phyloP scores from a whole-genome alignment of 345 rosid genomes.

The Pugionium cornutum region DNA sequence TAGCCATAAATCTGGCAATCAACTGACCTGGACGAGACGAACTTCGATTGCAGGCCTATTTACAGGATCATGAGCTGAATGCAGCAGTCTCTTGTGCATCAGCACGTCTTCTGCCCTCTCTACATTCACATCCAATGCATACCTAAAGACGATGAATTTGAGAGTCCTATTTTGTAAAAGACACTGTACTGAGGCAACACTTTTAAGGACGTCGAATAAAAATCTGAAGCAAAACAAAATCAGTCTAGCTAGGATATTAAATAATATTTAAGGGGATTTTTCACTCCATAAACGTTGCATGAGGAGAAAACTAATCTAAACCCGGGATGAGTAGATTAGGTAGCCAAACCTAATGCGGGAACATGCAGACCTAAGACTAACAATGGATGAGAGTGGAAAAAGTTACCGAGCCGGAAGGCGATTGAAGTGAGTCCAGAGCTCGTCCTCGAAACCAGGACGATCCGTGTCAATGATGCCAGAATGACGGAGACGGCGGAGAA shows the following conservation, averaged over 20 bases:
- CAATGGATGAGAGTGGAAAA: constrained; percentile 11
- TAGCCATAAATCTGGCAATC: not conserved
- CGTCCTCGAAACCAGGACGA: constrained; percentile 67
- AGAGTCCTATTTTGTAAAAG: not conserved
- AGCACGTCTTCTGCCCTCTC: constrained; percentile 97
- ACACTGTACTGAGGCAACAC: not conserved
- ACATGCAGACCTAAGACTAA: not conserved
- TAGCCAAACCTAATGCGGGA: not conserved
- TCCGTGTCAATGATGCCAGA: constrained; percentile 53
- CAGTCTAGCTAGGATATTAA: too few species aligned
- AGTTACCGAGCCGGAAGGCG: constrained; percentile 86
- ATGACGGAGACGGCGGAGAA: constrained; percentile 67
- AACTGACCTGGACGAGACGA: constrained; percentile 64
- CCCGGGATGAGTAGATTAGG: not conserved
- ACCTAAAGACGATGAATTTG: constrained; percentile 47
- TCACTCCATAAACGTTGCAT: not conserved
- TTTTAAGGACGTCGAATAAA: not conserved
- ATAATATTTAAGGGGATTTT: too few species aligned
- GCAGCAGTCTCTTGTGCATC: constrained; percentile 56
- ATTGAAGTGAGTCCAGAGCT: constrained; percentile 90
- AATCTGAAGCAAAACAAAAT: not conserved
- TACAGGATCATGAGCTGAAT: constrained; percentile 34
- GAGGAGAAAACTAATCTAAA: not conserved
- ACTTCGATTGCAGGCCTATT: constrained; percentile 42
- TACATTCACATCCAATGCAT: constrained; percentile 95